Evolutionary conservation across 179 eudicot genomes (phyloP), one percentile per base, ranked within the genome.

Genomic region (Camellia oleifera): DNA sequence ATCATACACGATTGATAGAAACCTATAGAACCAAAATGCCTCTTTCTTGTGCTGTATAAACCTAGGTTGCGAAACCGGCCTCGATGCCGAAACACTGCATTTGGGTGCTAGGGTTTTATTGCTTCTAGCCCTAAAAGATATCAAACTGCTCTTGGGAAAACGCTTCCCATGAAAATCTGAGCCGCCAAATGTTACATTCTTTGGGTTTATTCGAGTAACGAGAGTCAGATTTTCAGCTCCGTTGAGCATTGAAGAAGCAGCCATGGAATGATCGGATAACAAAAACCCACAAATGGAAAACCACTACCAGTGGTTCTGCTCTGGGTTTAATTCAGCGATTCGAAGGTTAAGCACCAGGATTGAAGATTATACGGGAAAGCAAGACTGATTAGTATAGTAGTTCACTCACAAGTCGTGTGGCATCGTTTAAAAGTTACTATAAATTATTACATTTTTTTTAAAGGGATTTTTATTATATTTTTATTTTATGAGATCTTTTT

Each of bases 11-110:
- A 93, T 90, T 6, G 94, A 93, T 20, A 93, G 75, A 57, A 91
- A 93, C 81, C 94, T 85, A 70, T 93, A 93, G 61, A 93, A 93
- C 97, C 95, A 93, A 80, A 91, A 90, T 4, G 96, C 98, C 86
- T 92, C 96, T 68, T 92, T 82, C 69, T 93, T 93, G 87, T 93
- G 96, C 46, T 93, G 96, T 54, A 93, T 93, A 84, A 93, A 93
- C 76, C 98, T 88, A 44, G 91, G 93, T 77, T 93, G 93, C 26
- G 95, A 86, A 60, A 84, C 84, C 12, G 95, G 94, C 81, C 97
- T 89, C 0, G 91, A 78, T 0, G 82, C 75, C 2, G 88, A 82
- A 9, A 86, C 63, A 76, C 88, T 91, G 79, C 94, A 90, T 75
- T 77, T 91, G 18, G 91, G 79, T 5, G 74, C 42, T n/a, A 84